phyloP scores from a whole-genome alignment of 139 green algal species.

The Micractinium conductrix region DNA sequence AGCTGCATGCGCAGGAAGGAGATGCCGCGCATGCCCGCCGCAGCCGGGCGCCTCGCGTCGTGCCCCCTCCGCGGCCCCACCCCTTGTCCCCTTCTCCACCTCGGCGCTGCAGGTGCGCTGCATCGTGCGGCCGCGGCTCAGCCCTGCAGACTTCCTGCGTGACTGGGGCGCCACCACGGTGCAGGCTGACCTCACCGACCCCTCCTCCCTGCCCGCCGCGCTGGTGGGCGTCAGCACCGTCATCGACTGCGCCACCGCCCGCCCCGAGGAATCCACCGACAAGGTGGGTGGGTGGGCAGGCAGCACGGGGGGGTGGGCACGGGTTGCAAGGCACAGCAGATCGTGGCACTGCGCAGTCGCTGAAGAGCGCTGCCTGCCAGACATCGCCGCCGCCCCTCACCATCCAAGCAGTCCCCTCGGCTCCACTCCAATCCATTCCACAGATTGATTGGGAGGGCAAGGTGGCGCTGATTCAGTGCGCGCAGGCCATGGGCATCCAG shows the following conservation, averaged over 20 bases:
- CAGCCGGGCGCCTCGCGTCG: too few species aligned
- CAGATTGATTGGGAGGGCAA: conserved; percentile 98
- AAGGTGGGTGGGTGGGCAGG: conserved; percentile 34
- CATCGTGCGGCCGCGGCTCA: conserved; percentile 91
- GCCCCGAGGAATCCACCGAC: conserved; percentile 93
- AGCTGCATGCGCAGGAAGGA: too few species aligned
- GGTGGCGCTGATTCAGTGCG: conserved; percentile 95
- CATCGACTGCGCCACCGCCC: conserved; percentile 96
- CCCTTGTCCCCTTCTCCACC: too few species aligned
- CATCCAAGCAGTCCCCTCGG: too few species aligned
- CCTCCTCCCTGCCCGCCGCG: conserved; percentile 90
- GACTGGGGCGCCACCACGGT: conserved; percentile 98
- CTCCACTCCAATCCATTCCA: too few species aligned
- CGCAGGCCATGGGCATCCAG: conserved; percentile 97
- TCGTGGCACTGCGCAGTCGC: background rate
- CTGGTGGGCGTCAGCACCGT: conserved; percentile 96
- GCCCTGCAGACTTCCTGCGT: conserved; percentile 97
- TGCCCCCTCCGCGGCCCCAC: too few species aligned
- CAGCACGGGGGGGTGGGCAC: background rate
- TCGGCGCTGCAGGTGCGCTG: conserved; percentile 76
- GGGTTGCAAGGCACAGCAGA: background rate
- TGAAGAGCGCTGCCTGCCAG: background rate
- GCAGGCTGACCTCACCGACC: conserved; percentile 94
- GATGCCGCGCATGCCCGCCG: too few species aligned
- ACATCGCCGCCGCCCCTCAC: too few species aligned